phyloP scores from a whole-genome alignment of 768 basidiomycete species.

The Amanita rimosa region DNA sequence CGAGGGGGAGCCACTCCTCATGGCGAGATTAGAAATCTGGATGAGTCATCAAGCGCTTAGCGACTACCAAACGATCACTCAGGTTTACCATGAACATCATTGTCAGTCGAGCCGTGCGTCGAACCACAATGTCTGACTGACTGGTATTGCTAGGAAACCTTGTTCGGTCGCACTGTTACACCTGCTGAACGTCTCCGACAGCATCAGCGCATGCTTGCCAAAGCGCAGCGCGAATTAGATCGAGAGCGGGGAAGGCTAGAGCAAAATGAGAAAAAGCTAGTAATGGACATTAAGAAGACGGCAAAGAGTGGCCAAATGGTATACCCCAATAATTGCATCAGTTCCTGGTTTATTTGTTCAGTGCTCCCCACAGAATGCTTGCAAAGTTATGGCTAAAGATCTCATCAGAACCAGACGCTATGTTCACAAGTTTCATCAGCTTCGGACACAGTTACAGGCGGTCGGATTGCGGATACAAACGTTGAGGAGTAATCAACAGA shows the following conservation, averaged over 20 bases:
- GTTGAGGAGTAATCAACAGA: conserved; percentile 93
- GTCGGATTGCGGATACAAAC: conserved; percentile 94
- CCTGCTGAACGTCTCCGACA: conserved; percentile 95
- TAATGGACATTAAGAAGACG: conserved; percentile 91
- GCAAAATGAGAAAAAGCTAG: conserved; percentile 93
- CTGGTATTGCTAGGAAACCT: conserved; percentile 61
- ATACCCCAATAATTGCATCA: conserved; percentile 12
- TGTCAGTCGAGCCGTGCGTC: conserved; percentile 26
- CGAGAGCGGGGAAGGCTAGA: conserved; percentile 92
- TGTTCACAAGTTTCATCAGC: conserved; percentile 96
- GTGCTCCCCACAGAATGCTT: conserved; percentile 66
- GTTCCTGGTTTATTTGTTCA: background rate
- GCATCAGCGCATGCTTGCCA: conserved; percentile 91
- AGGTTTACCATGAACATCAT: conserved; percentile 63
- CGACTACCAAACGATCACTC: no score
- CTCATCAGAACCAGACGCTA: conserved; percentile 93
- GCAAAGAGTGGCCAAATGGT: conserved; percentile 96
- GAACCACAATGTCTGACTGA: background rate
- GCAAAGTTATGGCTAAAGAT: conserved; percentile 99
- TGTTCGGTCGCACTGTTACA: conserved; percentile 90
- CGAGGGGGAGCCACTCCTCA: conserved; percentile 85
- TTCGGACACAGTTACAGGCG: conserved; percentile 97
- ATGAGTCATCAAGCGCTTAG: no score
- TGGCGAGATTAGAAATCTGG: no score
- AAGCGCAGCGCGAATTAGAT: conserved; percentile 97